A percentile compares a stretch with the other conserved stretches of the same genome.
phyloP scores from a whole-genome alignment of 2,329 filamentous ascomycete genomes.

The Herpotrichia juniperi region DNA sequence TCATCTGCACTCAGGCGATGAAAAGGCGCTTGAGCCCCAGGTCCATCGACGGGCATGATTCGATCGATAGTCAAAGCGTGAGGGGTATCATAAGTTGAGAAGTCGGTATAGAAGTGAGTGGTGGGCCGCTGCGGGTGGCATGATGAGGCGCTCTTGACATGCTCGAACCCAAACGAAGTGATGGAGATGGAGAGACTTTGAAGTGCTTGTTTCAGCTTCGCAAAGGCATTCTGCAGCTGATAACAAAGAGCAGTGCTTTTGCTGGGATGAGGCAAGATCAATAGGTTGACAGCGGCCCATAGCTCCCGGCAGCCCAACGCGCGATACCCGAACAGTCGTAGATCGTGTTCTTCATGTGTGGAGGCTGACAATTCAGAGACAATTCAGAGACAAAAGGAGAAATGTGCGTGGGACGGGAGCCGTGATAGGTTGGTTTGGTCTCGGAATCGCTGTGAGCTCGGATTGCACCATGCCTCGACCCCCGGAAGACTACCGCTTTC shows the following conservation, averaged over 20 bases:
- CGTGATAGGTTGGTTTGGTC: neutral
- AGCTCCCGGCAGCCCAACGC: neutral
- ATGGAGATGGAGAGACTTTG: neutral
- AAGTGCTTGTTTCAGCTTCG: conserved; percentile 10
- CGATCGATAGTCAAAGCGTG: neutral
- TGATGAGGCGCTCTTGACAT: neutral
- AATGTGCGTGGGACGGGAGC: neutral
- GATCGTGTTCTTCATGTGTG: neutral
- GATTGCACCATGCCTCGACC: neutral
- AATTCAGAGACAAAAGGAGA: neutral
- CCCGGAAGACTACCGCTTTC: neutral
- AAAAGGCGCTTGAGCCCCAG: conserved; percentile 9
- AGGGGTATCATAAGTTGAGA: neutral
- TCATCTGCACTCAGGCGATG: conserved; percentile 14
- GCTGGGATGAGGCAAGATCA: neutral
- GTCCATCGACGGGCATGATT: conserved; percentile 9
- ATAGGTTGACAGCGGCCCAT: neutral
- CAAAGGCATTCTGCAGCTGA: conserved; percentile 11
- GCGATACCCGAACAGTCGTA: neutral
- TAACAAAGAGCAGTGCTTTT: conserved; percentile 1
- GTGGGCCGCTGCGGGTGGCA: neutral
- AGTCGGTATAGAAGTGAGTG: neutral
- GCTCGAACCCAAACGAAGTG: neutral
- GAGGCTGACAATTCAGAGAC: neutral
- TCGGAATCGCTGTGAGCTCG: neutral